phyloP scores from a whole-genome alignment of 2,329 filamentous ascomycete genomes.

The Cercospora sp. region DNA sequence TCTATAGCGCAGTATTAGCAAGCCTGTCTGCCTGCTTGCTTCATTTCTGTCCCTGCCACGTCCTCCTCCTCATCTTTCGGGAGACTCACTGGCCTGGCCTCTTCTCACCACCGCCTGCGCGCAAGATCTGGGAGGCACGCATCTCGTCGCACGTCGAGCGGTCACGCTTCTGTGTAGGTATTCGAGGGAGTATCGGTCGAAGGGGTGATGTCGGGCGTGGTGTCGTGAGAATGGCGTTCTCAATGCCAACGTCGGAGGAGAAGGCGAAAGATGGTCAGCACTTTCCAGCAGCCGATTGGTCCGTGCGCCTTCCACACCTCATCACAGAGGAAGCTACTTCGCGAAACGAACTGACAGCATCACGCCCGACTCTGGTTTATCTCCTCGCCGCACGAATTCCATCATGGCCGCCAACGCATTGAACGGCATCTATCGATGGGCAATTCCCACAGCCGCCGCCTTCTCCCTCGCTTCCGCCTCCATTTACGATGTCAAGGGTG shows the following conservation, averaged over 20 bases:
- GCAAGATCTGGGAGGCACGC: constrained; percentile 40
- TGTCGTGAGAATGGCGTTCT: neutral
- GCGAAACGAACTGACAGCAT: neutral
- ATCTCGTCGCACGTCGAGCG: constrained; percentile 35
- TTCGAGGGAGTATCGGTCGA: neutral
- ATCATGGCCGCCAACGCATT: constrained; percentile 52
- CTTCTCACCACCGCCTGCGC: constrained; percentile 43
- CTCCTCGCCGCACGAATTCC: neutral
- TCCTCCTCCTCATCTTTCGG: neutral
- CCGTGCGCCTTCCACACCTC: constrained; percentile 3
- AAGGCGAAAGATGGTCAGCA: constrained; percentile 7
- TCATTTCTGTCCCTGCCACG: neutral
- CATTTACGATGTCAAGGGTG: constrained; percentile 96
- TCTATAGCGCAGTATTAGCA: constrained; percentile 46
- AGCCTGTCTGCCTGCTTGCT: constrained; percentile 1
- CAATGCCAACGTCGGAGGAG: constrained; percentile 6
- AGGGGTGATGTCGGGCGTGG: neutral
- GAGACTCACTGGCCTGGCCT: constrained; percentile 44
- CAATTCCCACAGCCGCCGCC: constrained; percentile 71
- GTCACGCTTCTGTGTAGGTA: constrained; percentile 6
- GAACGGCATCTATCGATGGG: constrained; percentile 64
- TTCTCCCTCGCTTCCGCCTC: constrained; percentile 70
- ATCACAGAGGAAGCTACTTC: constrained; percentile 2
- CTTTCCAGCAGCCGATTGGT: neutral
- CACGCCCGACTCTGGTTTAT: neutral